A percentile compares a stretch with the other conserved stretches of the same genome.
Conservation (phyloP, 306 rosid genomes). For the Glycine soja region DNA sequence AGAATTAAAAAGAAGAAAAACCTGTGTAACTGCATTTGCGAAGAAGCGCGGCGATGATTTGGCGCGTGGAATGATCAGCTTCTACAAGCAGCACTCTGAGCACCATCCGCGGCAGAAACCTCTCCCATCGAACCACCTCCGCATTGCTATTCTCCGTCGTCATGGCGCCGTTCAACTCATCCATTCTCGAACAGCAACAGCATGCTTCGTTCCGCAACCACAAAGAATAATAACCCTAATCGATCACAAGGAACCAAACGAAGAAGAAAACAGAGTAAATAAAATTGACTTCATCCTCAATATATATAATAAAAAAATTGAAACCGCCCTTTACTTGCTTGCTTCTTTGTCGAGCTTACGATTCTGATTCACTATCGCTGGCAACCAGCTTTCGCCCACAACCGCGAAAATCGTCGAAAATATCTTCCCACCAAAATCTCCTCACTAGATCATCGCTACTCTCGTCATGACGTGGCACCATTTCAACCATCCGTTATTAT, state of each 20-base stretch:
- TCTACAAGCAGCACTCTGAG: conserved; percentile 69
- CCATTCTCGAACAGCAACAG: conserved; percentile 55
- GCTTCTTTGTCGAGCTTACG: background rate
- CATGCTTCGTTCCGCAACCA: conserved; percentile 35
- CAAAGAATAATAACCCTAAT: conserved; percentile 37
- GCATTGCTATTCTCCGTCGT: conserved; percentile 7
- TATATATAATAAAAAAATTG: background rate
- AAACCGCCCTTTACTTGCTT: conserved; percentile 6
- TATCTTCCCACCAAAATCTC: conserved; percentile 47
- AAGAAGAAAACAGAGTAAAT: background rate
- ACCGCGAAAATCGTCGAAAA: conserved; percentile 51
- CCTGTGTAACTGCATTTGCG: conserved; percentile 79
- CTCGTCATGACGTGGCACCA: conserved; percentile 52
- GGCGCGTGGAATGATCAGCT: conserved; percentile 76
- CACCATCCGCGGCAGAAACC: conserved; percentile 51
- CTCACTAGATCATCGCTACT: conserved; percentile 39
- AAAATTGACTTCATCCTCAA: background rate
- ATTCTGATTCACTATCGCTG: conserved; percentile 1
- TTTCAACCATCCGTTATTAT: conserved; percentile 45
- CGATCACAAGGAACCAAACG: background rate
- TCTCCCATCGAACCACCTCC: conserved; percentile 49
- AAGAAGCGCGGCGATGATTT: conserved; percentile 72
- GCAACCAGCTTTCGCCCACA: conserved; percentile 41
- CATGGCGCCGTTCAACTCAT: conserved; percentile 42
- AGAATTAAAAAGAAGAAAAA: background rate